Conservation (phyloP, 202 grass and related monocot species). For the Dendrocalamus latiflorus region DNA sequence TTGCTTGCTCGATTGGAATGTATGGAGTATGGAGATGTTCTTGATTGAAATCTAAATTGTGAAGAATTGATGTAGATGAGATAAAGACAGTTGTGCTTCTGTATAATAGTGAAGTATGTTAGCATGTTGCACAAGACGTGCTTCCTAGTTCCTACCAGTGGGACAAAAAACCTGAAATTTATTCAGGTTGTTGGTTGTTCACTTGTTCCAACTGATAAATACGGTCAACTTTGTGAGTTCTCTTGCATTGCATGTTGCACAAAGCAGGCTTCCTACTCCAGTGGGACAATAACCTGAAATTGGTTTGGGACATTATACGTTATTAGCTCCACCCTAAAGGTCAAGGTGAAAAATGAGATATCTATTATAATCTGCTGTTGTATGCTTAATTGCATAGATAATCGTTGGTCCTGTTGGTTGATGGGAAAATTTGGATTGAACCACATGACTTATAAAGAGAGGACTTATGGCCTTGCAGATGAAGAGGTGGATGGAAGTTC, state of each 20-base stretch:
- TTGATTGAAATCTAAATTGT: not conserved
- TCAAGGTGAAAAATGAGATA: not conserved
- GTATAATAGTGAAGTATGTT: not conserved
- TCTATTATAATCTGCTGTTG: not conserved
- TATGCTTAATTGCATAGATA: not conserved
- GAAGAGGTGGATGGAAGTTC: not conserved
- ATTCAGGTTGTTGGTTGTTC: not conserved
- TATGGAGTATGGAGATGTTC: not conserved
- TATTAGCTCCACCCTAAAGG: slow-evolving; percentile 5
- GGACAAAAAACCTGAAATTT: not conserved
- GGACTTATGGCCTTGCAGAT: not conserved
- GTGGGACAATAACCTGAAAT: not conserved
- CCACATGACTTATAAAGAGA: not conserved
- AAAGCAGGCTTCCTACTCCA: not conserved
- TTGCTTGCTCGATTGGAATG: not conserved
- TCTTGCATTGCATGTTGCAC: not conserved
- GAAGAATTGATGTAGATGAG: not conserved
- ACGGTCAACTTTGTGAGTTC: not conserved
- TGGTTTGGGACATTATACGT: not conserved
- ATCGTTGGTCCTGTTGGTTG: not conserved
- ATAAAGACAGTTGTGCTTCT: not conserved
- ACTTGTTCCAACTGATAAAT: not conserved
- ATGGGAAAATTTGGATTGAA: not conserved
- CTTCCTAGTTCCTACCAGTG: not conserved
- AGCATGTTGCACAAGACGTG: not conserved